These are phyloP conservation scores for Logfia minima DNA, from an alignment of 129 eudicot genomes.

Conservation along the genomic window DNA sequence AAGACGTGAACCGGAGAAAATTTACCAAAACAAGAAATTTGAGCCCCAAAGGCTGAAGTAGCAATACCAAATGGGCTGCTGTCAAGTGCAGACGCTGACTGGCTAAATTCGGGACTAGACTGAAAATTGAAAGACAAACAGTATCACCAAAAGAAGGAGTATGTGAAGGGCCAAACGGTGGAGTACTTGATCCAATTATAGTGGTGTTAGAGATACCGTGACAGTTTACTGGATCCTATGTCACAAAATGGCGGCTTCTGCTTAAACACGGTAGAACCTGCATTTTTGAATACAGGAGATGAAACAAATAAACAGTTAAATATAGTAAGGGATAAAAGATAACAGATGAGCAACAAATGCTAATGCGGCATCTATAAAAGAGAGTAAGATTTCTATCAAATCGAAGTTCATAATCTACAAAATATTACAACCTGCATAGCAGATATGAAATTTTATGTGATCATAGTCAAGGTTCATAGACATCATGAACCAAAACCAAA, in stretches of 20 bases:
- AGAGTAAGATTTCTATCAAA: background rate
- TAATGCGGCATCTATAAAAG: background rate
- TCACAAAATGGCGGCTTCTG: constrained; percentile 84
- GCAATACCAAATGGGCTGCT: background rate
- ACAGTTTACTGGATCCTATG: too few species aligned
- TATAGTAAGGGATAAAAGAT: background rate
- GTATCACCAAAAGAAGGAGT: background rate
- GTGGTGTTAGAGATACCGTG: background rate
- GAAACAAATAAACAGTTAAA: too few species aligned
- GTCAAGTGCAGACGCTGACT: background rate
- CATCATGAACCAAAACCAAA: background rate
- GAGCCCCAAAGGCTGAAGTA: background rate
- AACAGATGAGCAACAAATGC: background rate
- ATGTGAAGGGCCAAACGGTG: background rate
- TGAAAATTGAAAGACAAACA: background rate
- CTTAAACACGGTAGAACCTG: constrained; percentile 65
- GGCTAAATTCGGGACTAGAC: background rate
- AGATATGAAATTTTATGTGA: background rate
- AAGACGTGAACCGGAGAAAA: background rate
- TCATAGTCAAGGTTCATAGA: constrained; percentile 5
- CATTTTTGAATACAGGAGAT: background rate
- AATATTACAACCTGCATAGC: background rate
- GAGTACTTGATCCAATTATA: constrained; percentile 25
- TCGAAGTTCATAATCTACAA: background rate
- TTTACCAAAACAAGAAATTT: background rate